Evolutionary conservation across 1,284 basidiomycete species (phyloP).

Genomic region (Sporisorium scitamineum): DNA sequence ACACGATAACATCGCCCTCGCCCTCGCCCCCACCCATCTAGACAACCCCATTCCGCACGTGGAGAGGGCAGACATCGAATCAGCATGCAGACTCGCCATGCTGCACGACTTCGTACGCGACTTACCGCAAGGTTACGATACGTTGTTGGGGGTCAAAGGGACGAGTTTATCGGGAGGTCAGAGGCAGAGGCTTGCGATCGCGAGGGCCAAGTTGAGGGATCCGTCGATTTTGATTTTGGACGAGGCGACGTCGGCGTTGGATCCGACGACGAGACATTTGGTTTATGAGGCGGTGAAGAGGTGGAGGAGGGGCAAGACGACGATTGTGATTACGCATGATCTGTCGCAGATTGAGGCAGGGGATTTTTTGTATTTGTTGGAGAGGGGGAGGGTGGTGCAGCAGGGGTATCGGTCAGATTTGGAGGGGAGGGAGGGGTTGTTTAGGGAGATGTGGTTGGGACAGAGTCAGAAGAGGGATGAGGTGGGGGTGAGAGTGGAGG

Average conservation of each 20-base stretch:
- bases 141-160: slow-evolving; percentile 78
- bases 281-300: slow-evolving; percentile 88
- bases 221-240: slow-evolving; percentile 93
- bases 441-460: slow-evolving; percentile 15
- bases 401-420: slow-evolving; percentile 86
- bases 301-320: slow-evolving; percentile 86
- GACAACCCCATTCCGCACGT: slow-evolving; percentile 27
- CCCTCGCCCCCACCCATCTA: no score
- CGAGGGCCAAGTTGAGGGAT: slow-evolving; percentile 85
- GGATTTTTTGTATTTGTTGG: slow-evolving; percentile 94
- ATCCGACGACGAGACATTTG: slow-evolving; percentile 85
- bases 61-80: slow-evolving; percentile 77
- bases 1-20: slow-evolving; percentile 89
- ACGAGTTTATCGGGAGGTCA: slow-evolving; percentile 90
- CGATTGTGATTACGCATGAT: slow-evolving; percentile 96
- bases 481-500: background rate
- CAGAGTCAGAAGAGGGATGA: slow-evolving; percentile 10
- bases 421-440: slow-evolving; percentile 69
- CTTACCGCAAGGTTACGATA: slow-evolving; percentile 89
- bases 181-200: slow-evolving; percentile 90
- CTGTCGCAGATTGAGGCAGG: slow-evolving; percentile 80
- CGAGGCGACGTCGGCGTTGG: slow-evolving; percentile 94
- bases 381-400: slow-evolving; percentile 83
- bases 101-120: slow-evolving; percentile 88
- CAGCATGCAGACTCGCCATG: slow-evolving; percentile 85